Base-by-base conservation (phyloP, 2,329 filamentous ascomycete species). In the Alternaria rosae region DNA sequence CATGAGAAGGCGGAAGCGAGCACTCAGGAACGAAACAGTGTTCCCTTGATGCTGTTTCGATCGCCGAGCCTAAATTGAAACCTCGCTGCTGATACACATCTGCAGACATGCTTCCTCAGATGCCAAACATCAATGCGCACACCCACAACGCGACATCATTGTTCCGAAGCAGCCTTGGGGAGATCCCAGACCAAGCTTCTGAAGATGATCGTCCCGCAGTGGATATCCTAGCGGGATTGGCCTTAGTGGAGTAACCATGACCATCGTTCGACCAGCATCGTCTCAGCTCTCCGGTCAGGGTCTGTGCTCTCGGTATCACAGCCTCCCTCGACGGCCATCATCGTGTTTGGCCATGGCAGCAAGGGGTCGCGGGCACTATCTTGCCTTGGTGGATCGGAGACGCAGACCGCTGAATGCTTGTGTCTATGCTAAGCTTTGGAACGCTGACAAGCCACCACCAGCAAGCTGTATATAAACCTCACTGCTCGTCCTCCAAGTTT, bases 91-190 rank as follows among this genome's bases (percentile, higher is more conserved):
- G 73, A 78, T 70, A 76, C 74, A 68, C 38, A 57, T 54, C 45
- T 61, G 62, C 57, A 48, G 52, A 48, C 41, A 57, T 57, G 25
- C 61, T 54, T 67, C 63, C 47, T 67, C 69, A 73, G 55, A 73
- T 76, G 54, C 66, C 63, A 77, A 75, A 77, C 74, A 61, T 69
- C 66, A 71, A 77, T 76, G 74, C 70, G 44, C 41, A 20, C 45
- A 41, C 58, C 55, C 59, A 42, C 47, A 66, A 41, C 62, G 68
- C 70, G 57, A 65, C 59, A 62, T 66, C 43, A 56, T 66, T 73
- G 58, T 63, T 70, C 69, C 70, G 65, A 47, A 30, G 23, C 41
- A 51, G 54, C 54, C 51, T 52, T 57, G 45, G 54, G 43, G 44
- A 51, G 13, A 45, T 51, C 60, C 61, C 53, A 35, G 45, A 35